These are phyloP conservation scores for Kondoa subrosea DNA, from an alignment of 768 basidiomycete species.

Conservation along the genomic window DNA sequence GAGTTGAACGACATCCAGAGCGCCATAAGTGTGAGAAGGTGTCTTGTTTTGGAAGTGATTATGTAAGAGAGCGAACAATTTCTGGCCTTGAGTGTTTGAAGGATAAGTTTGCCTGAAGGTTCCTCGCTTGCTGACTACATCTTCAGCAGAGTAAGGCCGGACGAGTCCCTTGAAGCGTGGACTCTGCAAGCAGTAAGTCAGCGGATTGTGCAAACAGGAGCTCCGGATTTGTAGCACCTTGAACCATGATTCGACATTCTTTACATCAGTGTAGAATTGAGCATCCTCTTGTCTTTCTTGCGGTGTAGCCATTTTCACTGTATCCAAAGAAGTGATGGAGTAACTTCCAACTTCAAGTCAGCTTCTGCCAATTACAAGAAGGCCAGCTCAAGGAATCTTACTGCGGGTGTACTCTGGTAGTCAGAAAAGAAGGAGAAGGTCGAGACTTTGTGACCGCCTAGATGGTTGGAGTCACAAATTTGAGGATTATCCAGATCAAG, in stretches of 20 bases:
- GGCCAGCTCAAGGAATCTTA: too few species aligned
- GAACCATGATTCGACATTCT: constrained; percentile 77
- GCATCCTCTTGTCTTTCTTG: constrained; percentile 38
- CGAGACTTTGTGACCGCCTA: too few species aligned
- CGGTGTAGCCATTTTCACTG: too few species aligned
- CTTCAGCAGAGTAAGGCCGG: constrained; percentile 79
- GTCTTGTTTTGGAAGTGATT: constrained; percentile 61
- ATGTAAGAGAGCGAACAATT: constrained; percentile 58
- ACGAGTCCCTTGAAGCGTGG: constrained; percentile 72
- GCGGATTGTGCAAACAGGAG: not conserved
- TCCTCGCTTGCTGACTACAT: constrained; percentile 87
- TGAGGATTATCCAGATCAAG: too few species aligned
- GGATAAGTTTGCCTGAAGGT: constrained; percentile 72
- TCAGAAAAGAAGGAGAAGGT: too few species aligned
- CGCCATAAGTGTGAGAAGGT: constrained; percentile 91
- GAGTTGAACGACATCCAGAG: constrained; percentile 90
- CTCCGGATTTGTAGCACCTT: constrained; percentile 42
- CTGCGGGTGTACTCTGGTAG: too few species aligned
- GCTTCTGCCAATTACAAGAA: too few species aligned
- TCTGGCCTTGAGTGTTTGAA: constrained; percentile 67
- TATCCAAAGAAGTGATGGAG: too few species aligned
- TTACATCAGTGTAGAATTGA: constrained; percentile 63
- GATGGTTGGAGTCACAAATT: too few species aligned
- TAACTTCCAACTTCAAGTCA: too few species aligned
- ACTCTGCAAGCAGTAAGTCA: constrained; percentile 38